These are phyloP conservation scores for Fusarium albosuccineum DNA, from an alignment of 2,329 filamentous ascomycete genomes.

Conservation along the genomic window DNA sequence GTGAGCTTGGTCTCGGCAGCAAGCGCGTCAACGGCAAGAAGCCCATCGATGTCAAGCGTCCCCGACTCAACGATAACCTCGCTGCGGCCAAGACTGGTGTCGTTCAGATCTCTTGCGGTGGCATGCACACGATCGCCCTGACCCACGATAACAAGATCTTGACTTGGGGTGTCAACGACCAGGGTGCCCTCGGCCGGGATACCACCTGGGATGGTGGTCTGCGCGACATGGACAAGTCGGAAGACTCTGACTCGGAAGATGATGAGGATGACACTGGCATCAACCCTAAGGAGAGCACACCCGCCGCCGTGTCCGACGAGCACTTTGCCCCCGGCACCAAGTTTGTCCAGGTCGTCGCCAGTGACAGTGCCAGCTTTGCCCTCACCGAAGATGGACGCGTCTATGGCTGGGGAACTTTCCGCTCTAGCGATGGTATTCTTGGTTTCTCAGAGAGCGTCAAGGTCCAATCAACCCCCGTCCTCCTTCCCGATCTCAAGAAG, in stretches of 20 bases:
- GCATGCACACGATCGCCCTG: conserved; percentile 84
- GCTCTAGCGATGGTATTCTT: conserved; percentile 73
- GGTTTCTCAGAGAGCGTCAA: conserved; percentile 70
- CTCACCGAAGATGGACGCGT: conserved; percentile 81
- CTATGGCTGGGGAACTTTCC: conserved; percentile 88
- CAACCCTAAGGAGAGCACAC: conserved; percentile 80
- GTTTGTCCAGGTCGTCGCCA: conserved; percentile 75
- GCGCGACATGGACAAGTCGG: conserved; percentile 66
- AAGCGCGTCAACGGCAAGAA: conserved; percentile 72
- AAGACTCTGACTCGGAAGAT: conserved; percentile 67
- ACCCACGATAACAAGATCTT: conserved; percentile 85
- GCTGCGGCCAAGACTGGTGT: conserved; percentile 74
- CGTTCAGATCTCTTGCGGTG: conserved; percentile 81
- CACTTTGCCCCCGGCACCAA: conserved; percentile 71
- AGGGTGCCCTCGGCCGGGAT: conserved; percentile 82
- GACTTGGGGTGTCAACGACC: conserved; percentile 91
- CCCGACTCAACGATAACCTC: conserved; percentile 80
- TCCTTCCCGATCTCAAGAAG: conserved; percentile 74
- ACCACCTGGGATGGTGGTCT: conserved; percentile 76
- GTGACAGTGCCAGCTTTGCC: conserved; percentile 81
- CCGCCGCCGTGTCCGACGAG: conserved; percentile 69
- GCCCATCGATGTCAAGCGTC: conserved; percentile 83
- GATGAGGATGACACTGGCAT: conserved; percentile 73
- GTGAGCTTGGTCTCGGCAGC: conserved; percentile 84
- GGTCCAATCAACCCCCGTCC: conserved; percentile 63